phyloP scores from a whole-genome alignment of 225 moss, liverwort and hornwort species.

The Neckera pumila region DNA sequence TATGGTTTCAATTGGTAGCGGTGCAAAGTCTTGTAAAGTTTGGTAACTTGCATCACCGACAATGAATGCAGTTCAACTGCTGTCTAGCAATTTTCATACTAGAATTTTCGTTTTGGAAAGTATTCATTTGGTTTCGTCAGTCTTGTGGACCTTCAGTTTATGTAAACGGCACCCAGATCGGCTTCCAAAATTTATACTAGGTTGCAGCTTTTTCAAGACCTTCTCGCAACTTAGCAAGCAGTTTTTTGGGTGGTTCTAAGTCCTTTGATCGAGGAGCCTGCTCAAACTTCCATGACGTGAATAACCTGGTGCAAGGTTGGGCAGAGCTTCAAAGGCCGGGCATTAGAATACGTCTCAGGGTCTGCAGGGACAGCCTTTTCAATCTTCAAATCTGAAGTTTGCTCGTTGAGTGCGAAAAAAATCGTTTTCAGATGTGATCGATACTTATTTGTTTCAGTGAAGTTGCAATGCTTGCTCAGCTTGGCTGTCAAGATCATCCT shows the following conservation, averaged over 20 bases:
- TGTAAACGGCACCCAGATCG: too few species aligned
- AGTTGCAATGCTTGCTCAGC: background rate
- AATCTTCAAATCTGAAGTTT: background rate
- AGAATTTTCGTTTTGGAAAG: background rate
- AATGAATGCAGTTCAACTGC: background rate
- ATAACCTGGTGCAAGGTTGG: background rate
- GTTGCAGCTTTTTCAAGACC: background rate
- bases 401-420: background rate
- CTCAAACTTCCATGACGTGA: background rate
- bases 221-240: background rate
- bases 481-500: background rate
- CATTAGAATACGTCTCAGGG: background rate
- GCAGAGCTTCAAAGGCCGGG: background rate
- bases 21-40: background rate
- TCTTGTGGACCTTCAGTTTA: background rate
- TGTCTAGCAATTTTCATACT: background rate
- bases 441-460: background rate
- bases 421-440: background rate
- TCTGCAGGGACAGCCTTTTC: background rate
- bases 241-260: background rate
- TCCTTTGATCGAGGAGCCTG: background rate
- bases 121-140: background rate
- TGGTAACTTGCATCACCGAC: background rate
- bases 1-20: background rate
- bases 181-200: background rate